Percentiles rank a stretch among this genome's conserved stretches.
Evolutionary conservation across 257 asterid species (phyloP).

Genomic region (Salvia splendens): DNA sequence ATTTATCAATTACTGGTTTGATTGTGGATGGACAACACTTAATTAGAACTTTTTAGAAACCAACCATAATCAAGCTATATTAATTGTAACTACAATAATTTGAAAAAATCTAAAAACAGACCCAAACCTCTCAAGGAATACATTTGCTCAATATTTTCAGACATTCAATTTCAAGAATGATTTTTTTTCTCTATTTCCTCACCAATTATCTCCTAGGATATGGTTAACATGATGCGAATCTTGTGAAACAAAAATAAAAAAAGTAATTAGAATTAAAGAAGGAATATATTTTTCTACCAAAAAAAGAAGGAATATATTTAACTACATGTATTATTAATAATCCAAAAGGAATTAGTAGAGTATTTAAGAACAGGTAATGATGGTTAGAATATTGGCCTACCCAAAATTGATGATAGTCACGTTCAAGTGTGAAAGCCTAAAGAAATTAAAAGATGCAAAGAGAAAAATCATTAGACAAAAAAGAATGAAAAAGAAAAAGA

Average conservation of each 20-base stretch:
- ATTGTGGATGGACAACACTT: not conserved
- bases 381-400: constrained; percentile 36
- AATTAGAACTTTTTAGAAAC: not conserved
- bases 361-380: constrained; percentile 15
- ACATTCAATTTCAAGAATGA: not conserved
- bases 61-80: not conserved
- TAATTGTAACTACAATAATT: not conserved
- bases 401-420: constrained; percentile 46
- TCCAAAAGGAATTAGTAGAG: not conserved
- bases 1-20: not conserved
- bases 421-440: constrained; percentile 40
- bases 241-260: not conserved
- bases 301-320: no score
- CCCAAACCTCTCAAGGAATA: no score
- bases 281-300: no score
- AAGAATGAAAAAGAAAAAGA: constrained; percentile 36
- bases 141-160: no score
- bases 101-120: not conserved
- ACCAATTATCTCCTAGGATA: not conserved
- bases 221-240: constrained; percentile 3
- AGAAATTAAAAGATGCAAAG: constrained; percentile 43
- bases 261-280: constrained; percentile 3
- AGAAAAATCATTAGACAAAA: constrained; percentile 40
- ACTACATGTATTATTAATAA: not conserved
- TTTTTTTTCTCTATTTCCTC: not conserved